phyloP scores from a whole-genome alignment of 768 basidiomycete species.

The Lactifluus hygrophoroides region DNA sequence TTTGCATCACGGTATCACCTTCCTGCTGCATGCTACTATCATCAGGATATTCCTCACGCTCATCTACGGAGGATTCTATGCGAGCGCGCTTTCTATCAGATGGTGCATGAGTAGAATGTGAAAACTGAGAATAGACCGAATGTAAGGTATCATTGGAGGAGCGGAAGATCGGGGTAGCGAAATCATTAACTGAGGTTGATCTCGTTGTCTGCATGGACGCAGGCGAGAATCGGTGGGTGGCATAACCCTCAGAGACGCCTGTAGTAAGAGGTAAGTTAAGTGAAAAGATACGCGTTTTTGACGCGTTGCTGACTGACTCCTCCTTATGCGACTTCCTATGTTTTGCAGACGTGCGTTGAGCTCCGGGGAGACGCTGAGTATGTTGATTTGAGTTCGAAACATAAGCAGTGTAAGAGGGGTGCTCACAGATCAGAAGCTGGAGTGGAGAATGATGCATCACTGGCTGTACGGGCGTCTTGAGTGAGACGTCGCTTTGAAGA shows the following conservation, averaged over 20 bases:
- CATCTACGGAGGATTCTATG: conserved; percentile 8
- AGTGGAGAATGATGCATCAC: background rate
- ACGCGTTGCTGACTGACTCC: conserved; percentile 36
- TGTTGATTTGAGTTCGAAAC: background rate
- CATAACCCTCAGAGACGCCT: conserved; percentile 60
- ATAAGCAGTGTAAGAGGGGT: no score
- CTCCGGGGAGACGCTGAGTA: conserved; percentile 38
- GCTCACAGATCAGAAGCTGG: conserved; percentile 9
- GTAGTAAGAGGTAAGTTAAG: conserved; percentile 20
- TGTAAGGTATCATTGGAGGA: conserved; percentile 50
- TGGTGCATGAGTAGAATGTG: conserved; percentile 23
- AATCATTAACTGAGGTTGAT: conserved; percentile 11
- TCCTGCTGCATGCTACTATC: background rate
- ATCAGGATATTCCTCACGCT: conserved; percentile 11
- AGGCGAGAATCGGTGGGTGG: conserved; percentile 23
- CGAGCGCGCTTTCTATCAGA: conserved; percentile 34
- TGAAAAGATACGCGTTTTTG: conserved; percentile 17
- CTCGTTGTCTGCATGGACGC: background rate
- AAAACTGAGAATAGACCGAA: conserved; percentile 35
- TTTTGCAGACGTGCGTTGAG: conserved; percentile 46
- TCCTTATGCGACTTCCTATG: conserved; percentile 49
- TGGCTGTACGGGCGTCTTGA: background rate
- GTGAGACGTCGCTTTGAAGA: conserved; percentile 8
- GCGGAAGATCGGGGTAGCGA: conserved; percentile 33
- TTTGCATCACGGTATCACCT: background rate